phyloP scores from a whole-genome alignment of 2,329 filamentous ascomycete genomes.

The Colletotrichum lentis region DNA sequence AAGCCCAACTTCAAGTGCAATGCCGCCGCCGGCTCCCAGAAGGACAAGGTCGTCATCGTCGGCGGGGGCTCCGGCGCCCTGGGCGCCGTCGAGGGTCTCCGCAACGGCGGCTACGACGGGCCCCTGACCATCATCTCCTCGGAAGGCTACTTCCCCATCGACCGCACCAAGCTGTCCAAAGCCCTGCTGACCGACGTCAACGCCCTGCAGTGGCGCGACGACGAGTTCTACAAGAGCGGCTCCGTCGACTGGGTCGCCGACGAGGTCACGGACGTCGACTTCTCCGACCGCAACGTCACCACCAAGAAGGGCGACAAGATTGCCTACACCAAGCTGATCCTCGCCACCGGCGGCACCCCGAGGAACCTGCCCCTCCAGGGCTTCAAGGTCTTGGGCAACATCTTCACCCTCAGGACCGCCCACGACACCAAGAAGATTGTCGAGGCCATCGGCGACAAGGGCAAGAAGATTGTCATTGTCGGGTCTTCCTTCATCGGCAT shows the following conservation, averaged over 20 bases:
- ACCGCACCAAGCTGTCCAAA: conserved; percentile 95
- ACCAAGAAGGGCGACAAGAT: conserved; percentile 77
- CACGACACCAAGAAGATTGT: conserved; percentile 81
- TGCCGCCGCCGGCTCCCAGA: conserved; percentile 54
- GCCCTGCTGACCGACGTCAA: conserved; percentile 81
- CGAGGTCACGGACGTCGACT: conserved; percentile 79
- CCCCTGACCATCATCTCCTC: conserved; percentile 82
- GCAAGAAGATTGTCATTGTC: conserved; percentile 91
- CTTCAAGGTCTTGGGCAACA: conserved; percentile 85
- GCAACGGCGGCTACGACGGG: conserved; percentile 81
- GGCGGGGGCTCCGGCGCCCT: conserved; percentile 87
- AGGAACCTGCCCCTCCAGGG: conserved; percentile 80
- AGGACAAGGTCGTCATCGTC: conserved; percentile 80
- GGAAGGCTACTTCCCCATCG: conserved; percentile 87
- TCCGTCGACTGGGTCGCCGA: conserved; percentile 66
- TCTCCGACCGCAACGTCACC: conserved; percentile 74
- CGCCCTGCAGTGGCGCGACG: conserved; percentile 80
- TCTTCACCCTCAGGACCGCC: conserved; percentile 84
- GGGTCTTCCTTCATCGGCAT: conserved; percentile 98
- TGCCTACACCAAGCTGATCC: conserved; percentile 85
- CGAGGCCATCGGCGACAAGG: conserved; percentile 78
- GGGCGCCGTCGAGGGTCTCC: conserved; percentile 82
- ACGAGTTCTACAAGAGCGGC: conserved; percentile 76
- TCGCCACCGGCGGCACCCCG: conserved; percentile 86
- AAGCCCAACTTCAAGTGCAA: conserved; percentile 78